Conservation (phyloP, 1,284 basidiomycete genomes). For the Acaromyces ingoldii region DNA sequence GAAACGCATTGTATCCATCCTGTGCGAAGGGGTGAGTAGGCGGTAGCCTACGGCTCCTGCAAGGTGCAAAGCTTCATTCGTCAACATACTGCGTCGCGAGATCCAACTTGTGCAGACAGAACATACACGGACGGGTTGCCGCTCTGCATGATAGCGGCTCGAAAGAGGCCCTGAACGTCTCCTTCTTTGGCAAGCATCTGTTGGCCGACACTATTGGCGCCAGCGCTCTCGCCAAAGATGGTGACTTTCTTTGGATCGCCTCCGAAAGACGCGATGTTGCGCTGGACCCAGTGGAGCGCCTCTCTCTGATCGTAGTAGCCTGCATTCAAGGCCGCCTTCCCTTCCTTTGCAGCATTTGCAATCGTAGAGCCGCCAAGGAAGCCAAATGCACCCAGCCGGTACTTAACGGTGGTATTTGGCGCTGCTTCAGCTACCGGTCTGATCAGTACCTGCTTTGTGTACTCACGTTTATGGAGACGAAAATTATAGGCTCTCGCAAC, state of each 20-base stretch:
- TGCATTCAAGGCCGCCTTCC: constrained; percentile 18
- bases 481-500: constrained; percentile 25
- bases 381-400: constrained; percentile 23
- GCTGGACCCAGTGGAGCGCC: constrained; percentile 22
- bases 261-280: constrained; percentile 27
- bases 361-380: constrained; percentile 19
- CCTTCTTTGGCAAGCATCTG: constrained; percentile 23
- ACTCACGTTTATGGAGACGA: constrained; percentile 23
- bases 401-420: no score
- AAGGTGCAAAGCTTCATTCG: no score
- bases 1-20: constrained; percentile 13
- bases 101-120: constrained; percentile 4
- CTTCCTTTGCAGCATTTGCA: constrained; percentile 4
- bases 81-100: neutral
- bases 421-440: no score
- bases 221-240: constrained; percentile 23
- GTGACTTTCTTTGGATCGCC: constrained; percentile 25
- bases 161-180: constrained; percentile 19
- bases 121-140: constrained; percentile 16
- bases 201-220: constrained; percentile 17
- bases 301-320: constrained; percentile 29
- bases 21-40: constrained; percentile 18
- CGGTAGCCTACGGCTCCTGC: constrained; percentile 6
- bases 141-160: constrained; percentile 26
- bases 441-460: no score